Percentiles rank a stretch among this genome's conserved stretches.
These are phyloP conservation scores for Colletotrichum karsti DNA, from an alignment of 2,329 filamentous ascomycete genomes.

Conservation along the genomic window DNA sequence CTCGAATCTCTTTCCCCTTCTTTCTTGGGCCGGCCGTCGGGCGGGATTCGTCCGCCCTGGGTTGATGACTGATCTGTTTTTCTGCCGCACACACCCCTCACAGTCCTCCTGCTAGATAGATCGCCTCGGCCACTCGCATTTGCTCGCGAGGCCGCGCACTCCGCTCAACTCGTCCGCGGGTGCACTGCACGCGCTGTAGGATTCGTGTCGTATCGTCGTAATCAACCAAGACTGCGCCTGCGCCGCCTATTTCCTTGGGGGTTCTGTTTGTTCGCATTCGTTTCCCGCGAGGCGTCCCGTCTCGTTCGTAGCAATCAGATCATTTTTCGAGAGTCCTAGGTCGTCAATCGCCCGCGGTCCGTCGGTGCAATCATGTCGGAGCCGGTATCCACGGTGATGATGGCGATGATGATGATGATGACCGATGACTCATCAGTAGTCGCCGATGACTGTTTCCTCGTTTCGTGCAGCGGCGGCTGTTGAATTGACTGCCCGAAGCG, in stretches of 20 bases:
- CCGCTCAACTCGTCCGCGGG: constrained; percentile 1
- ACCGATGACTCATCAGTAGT: neutral
- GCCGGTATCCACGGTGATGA: neutral
- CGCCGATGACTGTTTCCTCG: neutral
- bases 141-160: constrained; percentile 12
- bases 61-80: constrained; percentile 3
- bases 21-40: constrained; percentile 11
- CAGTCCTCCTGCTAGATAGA: too few relatives aligned
- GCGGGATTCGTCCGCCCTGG: constrained; percentile 11
- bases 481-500: neutral
- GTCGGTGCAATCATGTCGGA: neutral
- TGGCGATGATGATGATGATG: neutral
- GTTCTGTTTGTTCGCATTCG: constrained; percentile 17
- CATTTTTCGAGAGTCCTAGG: neutral
- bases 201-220: constrained; percentile 25
- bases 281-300: neutral
- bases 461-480: neutral
- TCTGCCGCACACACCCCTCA: neutral
- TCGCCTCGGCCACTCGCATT: constrained; percentile 20
- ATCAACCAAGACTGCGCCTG: constrained; percentile 8
- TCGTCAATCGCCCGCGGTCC: neutral
- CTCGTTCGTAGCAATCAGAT: neutral
- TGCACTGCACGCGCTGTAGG: neutral
- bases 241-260: neutral
- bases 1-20: constrained; percentile 1